Base-by-base conservation (phyloP, 352 stramenopile species). In the Pythium chondricola region DNA sequence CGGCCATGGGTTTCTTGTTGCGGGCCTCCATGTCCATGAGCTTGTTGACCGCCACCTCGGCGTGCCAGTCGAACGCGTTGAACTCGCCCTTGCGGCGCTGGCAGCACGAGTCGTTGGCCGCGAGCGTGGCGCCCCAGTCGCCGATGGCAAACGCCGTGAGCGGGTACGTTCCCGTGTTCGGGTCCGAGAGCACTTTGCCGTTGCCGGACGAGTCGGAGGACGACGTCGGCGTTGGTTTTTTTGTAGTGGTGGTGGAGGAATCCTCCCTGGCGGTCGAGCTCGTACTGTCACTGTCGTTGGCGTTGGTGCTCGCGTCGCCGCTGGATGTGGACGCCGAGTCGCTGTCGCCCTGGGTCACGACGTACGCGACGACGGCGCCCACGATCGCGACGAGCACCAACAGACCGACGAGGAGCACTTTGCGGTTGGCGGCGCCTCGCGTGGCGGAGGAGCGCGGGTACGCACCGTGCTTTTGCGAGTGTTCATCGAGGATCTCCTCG, bases 81-180 rank as follows among this genome's bases (percentile, higher is more conserved):
- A 47, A 65, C 53, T 85, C 81, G 3, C 62, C 38, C 43, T 67
- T 72, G 46, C 70, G 69, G 29, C 74, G 63, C 0, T 65, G 68
- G 53, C 80, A 91, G 54, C 76, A 88, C 17, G 80, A 91, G 46
- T 77, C 69, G n/a, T n/a, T n/a, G 46, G 83, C 83, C 9, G 38
- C 58, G 36, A 82, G 61, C 2, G 76, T 91, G 11, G 68, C 74
- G 17, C 80, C 76, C 80, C 80, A 88, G 43, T 90, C 79, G 20
- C 79, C 79, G n/a, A 90, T 79, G 2, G 76, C 79, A 21, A 86
- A 63, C 30, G 75, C 72, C 21, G 74, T 67, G 0, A 85, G 50
- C 10, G 74, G 67, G 36, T 8, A n/a, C 38, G 38, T 44, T 30
- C 22, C 11, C 38, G 8, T 33, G 8, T 33, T 8, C 29, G 8